Conservation (phyloP, 1,139 yeast species). For the Magnusiomyces tetraspermus region DNA sequence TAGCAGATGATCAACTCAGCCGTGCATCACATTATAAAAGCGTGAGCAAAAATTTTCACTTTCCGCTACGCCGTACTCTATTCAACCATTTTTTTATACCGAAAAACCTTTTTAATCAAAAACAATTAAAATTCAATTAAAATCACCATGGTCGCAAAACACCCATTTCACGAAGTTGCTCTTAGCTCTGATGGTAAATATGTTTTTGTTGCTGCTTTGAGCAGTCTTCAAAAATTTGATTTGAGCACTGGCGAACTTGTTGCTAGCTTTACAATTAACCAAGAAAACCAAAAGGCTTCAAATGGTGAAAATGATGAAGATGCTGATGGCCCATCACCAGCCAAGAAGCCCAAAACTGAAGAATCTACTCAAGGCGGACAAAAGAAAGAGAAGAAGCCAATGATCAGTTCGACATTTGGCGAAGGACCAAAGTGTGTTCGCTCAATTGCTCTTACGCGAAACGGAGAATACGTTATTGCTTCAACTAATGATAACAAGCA, state of each 20-base stretch:
- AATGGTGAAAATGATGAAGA: slow-evolving; percentile 4
- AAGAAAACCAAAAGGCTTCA: neutral
- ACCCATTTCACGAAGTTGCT: slow-evolving; percentile 19
- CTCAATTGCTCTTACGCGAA: slow-evolving; percentile 41
- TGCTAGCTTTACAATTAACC: slow-evolving; percentile 9
- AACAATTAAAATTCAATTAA: too few species aligned
- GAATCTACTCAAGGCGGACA: slow-evolving; percentile 4
- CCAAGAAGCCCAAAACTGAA: slow-evolving; percentile 15
- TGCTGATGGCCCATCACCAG: slow-evolving; percentile 6
- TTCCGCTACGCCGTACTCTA: too few species aligned
- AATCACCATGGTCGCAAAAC: slow-evolving; percentile 15
- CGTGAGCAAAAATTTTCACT: too few species aligned
- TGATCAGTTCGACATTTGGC: neutral
- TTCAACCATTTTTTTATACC: too few species aligned
- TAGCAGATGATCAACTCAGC: too few species aligned
- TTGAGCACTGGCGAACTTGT: slow-evolving; percentile 13
- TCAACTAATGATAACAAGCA: slow-evolving; percentile 82
- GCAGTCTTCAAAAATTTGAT: slow-evolving; percentile 16
- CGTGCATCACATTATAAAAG: too few species aligned
- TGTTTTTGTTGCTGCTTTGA: slow-evolving; percentile 17
- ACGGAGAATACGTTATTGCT: slow-evolving; percentile 50
- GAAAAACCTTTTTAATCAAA: too few species aligned
- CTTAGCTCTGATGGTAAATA: slow-evolving; percentile 16
- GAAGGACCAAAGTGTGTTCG: slow-evolving; percentile 11
- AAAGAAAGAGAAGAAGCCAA: slow-evolving; percentile 2